Conservation (phyloP, 176 grass and related monocot genomes). For the Triticum monococcum region DNA sequence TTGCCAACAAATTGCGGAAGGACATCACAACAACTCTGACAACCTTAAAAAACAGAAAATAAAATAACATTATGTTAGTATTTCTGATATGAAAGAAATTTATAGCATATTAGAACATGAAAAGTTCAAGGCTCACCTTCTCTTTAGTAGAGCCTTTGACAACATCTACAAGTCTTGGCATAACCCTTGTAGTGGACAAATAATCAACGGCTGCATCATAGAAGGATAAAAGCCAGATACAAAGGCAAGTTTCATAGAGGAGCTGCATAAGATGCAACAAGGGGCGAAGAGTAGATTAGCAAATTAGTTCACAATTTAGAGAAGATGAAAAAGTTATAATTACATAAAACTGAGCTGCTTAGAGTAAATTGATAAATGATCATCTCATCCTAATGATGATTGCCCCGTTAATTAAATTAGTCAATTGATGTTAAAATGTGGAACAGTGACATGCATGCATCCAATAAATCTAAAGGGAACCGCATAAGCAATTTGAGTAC, state of each 20-base stretch:
- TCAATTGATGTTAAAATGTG: not conserved
- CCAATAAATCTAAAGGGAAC: slow-evolving; percentile 1
- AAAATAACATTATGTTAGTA: slow-evolving; percentile 12
- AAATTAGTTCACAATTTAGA: slow-evolving; percentile 26
- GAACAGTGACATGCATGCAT: not conserved
- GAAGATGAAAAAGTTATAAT: not conserved
- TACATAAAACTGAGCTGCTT: not conserved
- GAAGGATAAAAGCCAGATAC: slow-evolving; percentile 95
- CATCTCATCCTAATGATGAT: slow-evolving; percentile 13
- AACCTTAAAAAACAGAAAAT: slow-evolving; percentile 52
- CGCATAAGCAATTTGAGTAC: not conserved
- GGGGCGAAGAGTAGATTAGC: slow-evolving; percentile 12
- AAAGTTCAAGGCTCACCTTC: slow-evolving; percentile 52
- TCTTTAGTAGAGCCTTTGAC: slow-evolving; percentile 97
- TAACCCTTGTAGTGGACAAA: slow-evolving; percentile 83
- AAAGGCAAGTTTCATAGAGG: slow-evolving; percentile 96
- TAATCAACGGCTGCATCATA: slow-evolving; percentile 87
- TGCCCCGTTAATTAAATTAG: not conserved
- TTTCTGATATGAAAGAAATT: not conserved
- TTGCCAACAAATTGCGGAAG: slow-evolving; percentile 79
- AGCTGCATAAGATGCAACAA: slow-evolving; percentile 58
- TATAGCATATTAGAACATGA: slow-evolving; percentile 2
- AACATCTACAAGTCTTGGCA: slow-evolving; percentile 89
- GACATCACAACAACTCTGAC: slow-evolving; percentile 86
- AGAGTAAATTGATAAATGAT: slow-evolving; percentile 5